Evolutionary conservation across 1,284 basidiomycete species (phyloP).

Genomic region (Peniophora sp.): DNA sequence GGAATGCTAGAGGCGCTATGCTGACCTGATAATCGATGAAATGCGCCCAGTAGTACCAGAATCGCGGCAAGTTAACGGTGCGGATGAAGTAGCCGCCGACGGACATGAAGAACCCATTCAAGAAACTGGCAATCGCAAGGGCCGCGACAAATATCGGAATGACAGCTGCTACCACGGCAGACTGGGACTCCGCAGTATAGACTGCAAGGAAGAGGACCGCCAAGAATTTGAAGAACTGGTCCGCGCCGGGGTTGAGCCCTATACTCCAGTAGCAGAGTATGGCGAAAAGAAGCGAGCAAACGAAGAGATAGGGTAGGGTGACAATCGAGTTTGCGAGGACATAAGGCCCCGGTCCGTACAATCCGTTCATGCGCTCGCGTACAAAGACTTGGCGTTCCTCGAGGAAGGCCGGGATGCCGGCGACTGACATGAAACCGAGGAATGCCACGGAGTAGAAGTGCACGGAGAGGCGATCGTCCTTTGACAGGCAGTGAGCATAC

Average conservation of each 20-base stretch:
- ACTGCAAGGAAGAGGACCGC: constrained; percentile 50
- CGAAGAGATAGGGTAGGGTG: constrained; percentile 48
- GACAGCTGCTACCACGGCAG: constrained; percentile 40
- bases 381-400: constrained; percentile 46
- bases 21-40: constrained; percentile 37
- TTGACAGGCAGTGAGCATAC: neutral
- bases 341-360: constrained; percentile 47
- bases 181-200: constrained; percentile 48
- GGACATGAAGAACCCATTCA: constrained; percentile 60
- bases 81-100: constrained; percentile 37
- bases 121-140: constrained; percentile 46
- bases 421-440: constrained; percentile 49
- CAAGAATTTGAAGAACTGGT: constrained; percentile 47
- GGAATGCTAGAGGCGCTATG: neutral
- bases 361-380: constrained; percentile 44
- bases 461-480: constrained; percentile 21
- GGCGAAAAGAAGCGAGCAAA: constrained; percentile 32
- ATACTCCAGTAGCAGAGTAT: constrained; percentile 24
- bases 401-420: constrained; percentile 41
- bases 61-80: constrained; percentile 43
- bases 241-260: constrained; percentile 40
- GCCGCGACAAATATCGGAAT: constrained; percentile 57
- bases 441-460: constrained; percentile 53
- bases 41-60: constrained; percentile 54
- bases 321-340: constrained; percentile 50